Conservation (phyloP, 768 basidiomycete species). For the Cyclocybe cylindracea region DNA sequence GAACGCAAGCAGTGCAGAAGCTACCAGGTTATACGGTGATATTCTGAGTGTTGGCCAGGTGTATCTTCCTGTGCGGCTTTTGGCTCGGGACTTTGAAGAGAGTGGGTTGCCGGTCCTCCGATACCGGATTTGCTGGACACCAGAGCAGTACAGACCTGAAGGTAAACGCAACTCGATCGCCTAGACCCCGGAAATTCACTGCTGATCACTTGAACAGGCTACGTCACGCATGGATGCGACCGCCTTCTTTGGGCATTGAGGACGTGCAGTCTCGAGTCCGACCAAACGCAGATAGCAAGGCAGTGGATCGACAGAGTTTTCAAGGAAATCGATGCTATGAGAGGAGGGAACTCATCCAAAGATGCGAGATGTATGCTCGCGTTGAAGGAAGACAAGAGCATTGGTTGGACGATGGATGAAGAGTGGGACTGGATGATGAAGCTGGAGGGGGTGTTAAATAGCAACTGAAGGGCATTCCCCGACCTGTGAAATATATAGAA, state of each 20-base stretch:
- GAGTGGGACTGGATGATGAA: conserved; percentile 55
- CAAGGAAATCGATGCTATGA: conserved; percentile 34
- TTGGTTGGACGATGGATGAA: conserved; percentile 57
- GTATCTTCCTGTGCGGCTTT: conserved; percentile 63
- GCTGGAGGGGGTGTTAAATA: conserved; percentile 19
- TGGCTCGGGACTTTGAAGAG: conserved; percentile 57
- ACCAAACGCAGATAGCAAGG: conserved; percentile 50
- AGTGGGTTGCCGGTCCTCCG: conserved; percentile 65
- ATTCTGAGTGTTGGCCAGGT: conserved; percentile 66
- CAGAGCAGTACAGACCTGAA: conserved; percentile 54
- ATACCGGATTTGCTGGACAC: conserved; percentile 72
- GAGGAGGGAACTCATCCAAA: conserved; percentile 13
- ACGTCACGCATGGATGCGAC: conserved; percentile 74
- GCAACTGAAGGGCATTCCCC: background rate
- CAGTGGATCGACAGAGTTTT: conserved; percentile 57
- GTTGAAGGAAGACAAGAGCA: conserved; percentile 48
- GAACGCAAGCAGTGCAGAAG: conserved; percentile 42
- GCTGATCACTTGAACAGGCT: conserved; percentile 38
- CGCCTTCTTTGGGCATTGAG: conserved; percentile 63
- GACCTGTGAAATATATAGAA: background rate
- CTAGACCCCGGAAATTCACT: background rate
- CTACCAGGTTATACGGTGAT: conserved; percentile 52
- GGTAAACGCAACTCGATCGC: conserved; percentile 36
- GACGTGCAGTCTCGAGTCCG: conserved; percentile 42
- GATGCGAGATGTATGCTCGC: conserved; percentile 45